A percentile compares a stretch with the other conserved stretches of the same genome.
Conservation (phyloP, 495 filamentous ascomycete species). For the Neurospora pannonica region DNA sequence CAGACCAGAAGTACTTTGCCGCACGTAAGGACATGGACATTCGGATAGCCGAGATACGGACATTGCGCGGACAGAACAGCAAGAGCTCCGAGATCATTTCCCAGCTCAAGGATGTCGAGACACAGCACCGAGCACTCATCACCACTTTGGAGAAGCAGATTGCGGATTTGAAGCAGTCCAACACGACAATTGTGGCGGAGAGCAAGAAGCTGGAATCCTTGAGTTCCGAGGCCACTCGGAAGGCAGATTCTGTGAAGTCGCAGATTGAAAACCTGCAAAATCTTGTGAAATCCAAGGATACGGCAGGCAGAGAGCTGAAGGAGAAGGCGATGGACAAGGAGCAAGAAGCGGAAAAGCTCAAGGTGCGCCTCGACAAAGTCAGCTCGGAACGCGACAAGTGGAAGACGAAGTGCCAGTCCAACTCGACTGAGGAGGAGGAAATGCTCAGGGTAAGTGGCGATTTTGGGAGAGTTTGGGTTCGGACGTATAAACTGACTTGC, state of each 20-base stretch:
- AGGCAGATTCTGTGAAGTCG: constrained; percentile 59
- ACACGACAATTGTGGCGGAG: constrained; percentile 55
- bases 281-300: constrained; percentile 64
- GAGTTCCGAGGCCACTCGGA: constrained; percentile 54
- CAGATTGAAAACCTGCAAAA: constrained; percentile 70
- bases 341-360: constrained; percentile 61
- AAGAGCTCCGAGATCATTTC: constrained; percentile 91
- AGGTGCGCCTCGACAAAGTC: constrained; percentile 61
- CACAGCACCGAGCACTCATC: constrained; percentile 48
- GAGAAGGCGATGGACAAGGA: constrained; percentile 53
- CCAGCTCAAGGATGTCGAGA: constrained; percentile 83
- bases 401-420: constrained; percentile 71
- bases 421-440: constrained; percentile 71
- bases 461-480: background rate
- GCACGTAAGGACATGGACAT: constrained; percentile 90
- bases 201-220: constrained; percentile 63
- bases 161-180: constrained; percentile 66
- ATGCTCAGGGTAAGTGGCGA: constrained; percentile 62
- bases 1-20: constrained; percentile 94
- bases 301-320: constrained; percentile 47
- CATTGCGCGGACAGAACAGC: constrained; percentile 67
- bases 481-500: background rate
- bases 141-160: constrained; percentile 84
- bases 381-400: constrained; percentile 69
- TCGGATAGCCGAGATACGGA: constrained; percentile 64